Evolutionary conservation across 495 filamentous ascomycete genomes (phyloP).

Genomic region (Aspergillus avenaceus): DNA sequence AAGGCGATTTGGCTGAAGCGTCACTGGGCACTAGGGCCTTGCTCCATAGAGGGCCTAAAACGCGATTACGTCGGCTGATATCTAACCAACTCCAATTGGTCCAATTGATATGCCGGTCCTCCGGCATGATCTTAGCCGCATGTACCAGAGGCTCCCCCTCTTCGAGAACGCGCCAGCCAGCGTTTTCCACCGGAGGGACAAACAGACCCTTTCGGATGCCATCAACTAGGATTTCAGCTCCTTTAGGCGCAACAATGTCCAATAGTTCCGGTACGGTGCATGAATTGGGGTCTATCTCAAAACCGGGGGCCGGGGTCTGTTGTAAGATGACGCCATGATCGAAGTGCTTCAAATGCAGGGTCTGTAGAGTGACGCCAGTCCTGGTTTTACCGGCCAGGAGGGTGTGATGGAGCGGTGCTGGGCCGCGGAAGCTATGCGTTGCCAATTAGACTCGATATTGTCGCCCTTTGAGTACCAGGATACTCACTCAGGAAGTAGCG

Average conservation of each 20-base stretch:
- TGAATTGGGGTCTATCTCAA: conserved; percentile 41
- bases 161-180: conserved; percentile 28
- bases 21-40: conserved; percentile 27
- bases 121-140: conserved; percentile 50
- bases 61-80: conserved; percentile 44
- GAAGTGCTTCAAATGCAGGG: conserved; percentile 67
- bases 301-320: conserved; percentile 56
- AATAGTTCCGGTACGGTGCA: conserved; percentile 41
- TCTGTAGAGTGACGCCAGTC: conserved; percentile 81
- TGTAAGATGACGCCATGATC: conserved; percentile 73
- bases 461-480: not conserved
- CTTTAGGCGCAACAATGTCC: conserved; percentile 38
- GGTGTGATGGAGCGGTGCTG: conserved; percentile 77
- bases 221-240: conserved; percentile 58
- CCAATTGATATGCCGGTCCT: conserved; percentile 54
- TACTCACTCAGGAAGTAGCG: conserved; percentile 77
- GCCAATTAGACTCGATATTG: conserved; percentile 1
- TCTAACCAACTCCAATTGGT: conserved; percentile 40
- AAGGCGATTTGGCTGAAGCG: conserved; percentile 8
- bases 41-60: conserved; percentile 55
- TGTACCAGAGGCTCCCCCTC: conserved; percentile 24
- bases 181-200: conserved; percentile 53
- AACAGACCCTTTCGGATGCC: conserved; percentile 57
- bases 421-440: conserved; percentile 58
- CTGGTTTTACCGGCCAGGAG: conserved; percentile 52